Conservation (phyloP, 805 yeast genomes). For the Ogataea henricii region DNA sequence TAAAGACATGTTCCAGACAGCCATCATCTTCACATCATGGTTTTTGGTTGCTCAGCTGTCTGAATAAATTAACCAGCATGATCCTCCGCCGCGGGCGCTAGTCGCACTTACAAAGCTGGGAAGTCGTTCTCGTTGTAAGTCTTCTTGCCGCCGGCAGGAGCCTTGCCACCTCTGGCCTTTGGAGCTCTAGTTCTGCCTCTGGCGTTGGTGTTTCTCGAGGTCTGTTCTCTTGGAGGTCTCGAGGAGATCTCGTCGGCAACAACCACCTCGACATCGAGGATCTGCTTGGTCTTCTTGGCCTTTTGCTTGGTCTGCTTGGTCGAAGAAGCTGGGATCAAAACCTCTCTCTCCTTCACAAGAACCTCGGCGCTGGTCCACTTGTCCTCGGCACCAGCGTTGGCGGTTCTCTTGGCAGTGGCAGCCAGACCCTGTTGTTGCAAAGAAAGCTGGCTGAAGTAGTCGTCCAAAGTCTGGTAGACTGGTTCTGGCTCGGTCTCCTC, state of each 20-base stretch:
- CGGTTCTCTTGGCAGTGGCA: constrained; percentile 43
- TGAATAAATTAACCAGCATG: background rate
- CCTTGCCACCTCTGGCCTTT: constrained; percentile 35
- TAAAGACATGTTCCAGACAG: constrained; percentile 1
- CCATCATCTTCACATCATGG: background rate
- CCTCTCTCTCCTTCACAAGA: constrained; percentile 65
- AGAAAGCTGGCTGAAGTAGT: constrained; percentile 75
- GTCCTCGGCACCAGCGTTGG: constrained; percentile 61
- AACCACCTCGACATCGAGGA: constrained; percentile 71
- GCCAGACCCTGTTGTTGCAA: constrained; percentile 41
- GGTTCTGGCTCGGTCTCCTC: constrained; percentile 48
- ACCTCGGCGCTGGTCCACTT: constrained; percentile 57
- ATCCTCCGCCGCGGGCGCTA: background rate
- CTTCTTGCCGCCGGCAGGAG: constrained; percentile 32
- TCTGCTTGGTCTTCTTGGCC: constrained; percentile 78
- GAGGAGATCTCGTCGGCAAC: constrained; percentile 60
- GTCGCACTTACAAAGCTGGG: constrained; percentile 58
- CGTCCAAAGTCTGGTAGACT: constrained; percentile 73
- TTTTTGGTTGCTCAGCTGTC: background rate
- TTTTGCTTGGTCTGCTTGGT: constrained; percentile 71
- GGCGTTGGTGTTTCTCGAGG: constrained; percentile 28
- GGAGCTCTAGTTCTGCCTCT: constrained; percentile 27
- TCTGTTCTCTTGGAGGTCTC: constrained; percentile 28
- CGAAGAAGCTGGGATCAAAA: constrained; percentile 58
- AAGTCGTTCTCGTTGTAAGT: constrained; percentile 56